Base-by-base conservation (phyloP, 768 basidiomycete species). In the Hypsizygus marmoreus region DNA sequence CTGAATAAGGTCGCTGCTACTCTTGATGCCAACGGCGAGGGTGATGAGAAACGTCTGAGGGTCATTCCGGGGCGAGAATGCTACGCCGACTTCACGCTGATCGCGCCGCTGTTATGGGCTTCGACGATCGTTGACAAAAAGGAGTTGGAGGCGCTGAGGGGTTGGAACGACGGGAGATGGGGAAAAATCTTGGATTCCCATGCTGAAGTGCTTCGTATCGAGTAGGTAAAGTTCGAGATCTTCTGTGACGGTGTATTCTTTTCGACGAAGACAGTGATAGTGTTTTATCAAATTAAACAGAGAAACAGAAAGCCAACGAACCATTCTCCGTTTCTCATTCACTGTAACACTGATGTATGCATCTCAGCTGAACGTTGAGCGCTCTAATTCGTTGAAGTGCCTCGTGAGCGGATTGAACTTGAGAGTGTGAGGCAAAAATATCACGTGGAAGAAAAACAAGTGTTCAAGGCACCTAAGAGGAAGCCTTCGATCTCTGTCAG, bases 161-260 rank as follows among this genome's bases (percentile, higher is more conserved):
- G 26, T 20, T 48, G 49, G 53, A 55, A 55, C 30, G 39, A 28
- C 24, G 49, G 53, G 13, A 37, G 53, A n/a, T 55, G 53, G 53
- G 35, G 29, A 0, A 43, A 34, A 17, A 6, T 54, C 3, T 40
- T 54, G 12, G 31, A 46, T 11, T 22, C 14, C 34, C 24, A 45
- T 12, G 35, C 35, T 4, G n/a, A 24, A 12, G n/a, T 45, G 13
- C 34, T 45, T 30, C 44, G 26, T 17, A 28, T 45, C 10, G 36
- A 45, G 9, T 45, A 42, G 30, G 39, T 16, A 6, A 5, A 7
- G 29, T 11, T 40, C 23, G n/a, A n/a, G n/a, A n/a, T n/a, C n/a
- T n/a, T n/a, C n/a, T n/a, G n/a, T n/a, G n/a, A n/a, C n/a, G n/a
- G n/a, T n/a, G n/a, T n/a, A n/a, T n/a, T n/a, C n/a, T n/a, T n/a